Conservation (phyloP, 108 stramenopile species). For the Skeletonema potamos region DNA sequence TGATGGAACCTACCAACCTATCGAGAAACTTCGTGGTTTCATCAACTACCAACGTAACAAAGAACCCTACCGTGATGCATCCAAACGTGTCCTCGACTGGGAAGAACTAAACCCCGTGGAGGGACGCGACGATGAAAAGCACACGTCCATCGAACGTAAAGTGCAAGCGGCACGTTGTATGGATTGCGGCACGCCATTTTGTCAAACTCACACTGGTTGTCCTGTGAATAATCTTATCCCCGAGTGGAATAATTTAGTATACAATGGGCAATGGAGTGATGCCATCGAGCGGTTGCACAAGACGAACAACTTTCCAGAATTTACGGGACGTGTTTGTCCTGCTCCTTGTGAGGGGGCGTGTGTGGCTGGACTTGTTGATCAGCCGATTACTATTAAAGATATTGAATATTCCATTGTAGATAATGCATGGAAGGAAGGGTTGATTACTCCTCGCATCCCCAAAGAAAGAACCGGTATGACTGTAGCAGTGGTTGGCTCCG, state of each 20-base stretch:
- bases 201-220: slow-evolving; percentile 96
- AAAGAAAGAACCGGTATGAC: slow-evolving; percentile 91
- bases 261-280: slow-evolving; percentile 93
- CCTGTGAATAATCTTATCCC: slow-evolving; percentile 97
- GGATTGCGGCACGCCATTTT: slow-evolving; percentile 98
- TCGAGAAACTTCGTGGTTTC: slow-evolving; percentile 94
- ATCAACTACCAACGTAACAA: slow-evolving; percentile 96
- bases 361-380: slow-evolving; percentile 94
- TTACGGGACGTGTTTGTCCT: slow-evolving; percentile 96
- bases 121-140: slow-evolving; percentile 62
- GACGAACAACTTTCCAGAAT: slow-evolving; percentile 99
- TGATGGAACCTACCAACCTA: slow-evolving; percentile 81
- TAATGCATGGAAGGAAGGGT: slow-evolving; percentile 92
- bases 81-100: slow-evolving; percentile 93
- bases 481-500: slow-evolving; percentile 94
- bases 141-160: slow-evolving; percentile 89
- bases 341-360: slow-evolving; percentile 98
- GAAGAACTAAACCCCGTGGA: slow-evolving; percentile 92
- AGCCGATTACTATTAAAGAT: slow-evolving; percentile 96
- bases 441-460: slow-evolving; percentile 90
- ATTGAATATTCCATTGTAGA: slow-evolving; percentile 98
- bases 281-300: slow-evolving; percentile 93
- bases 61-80: slow-evolving; percentile 93
- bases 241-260: slow-evolving; percentile 97
- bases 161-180: slow-evolving; percentile 96